Evolutionary conservation across 257 asterid genomes (phyloP).

Genomic region (Jacaranda copaia): DNA sequence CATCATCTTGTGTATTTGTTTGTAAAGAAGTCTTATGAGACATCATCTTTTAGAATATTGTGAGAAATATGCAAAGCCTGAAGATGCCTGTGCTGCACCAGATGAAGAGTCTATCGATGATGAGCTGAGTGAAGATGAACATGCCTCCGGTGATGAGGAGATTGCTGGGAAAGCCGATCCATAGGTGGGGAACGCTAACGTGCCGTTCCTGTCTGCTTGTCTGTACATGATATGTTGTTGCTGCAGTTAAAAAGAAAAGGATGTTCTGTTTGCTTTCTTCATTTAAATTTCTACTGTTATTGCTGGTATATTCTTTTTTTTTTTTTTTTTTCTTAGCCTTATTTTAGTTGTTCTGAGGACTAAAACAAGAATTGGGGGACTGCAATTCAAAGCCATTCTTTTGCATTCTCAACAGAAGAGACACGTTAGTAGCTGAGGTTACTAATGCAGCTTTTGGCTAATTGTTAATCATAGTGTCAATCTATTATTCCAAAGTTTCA

Average conservation of each 20-base stretch:
- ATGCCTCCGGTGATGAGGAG: constrained; percentile 75
- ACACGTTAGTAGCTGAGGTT: no score
- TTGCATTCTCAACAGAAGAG: not conserved
- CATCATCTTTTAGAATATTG: constrained; percentile 60
- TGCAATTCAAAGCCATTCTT: not conserved
- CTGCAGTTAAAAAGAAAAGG: not conserved
- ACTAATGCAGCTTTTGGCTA: no score
- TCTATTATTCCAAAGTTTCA: no score
- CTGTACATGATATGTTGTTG: constrained; percentile 54
- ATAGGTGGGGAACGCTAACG: constrained; percentile 18
- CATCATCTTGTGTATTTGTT: no score
- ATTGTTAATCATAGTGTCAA: no score
- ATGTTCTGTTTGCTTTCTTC: not conserved
- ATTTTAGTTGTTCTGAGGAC: not conserved
- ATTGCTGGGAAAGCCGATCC: constrained; percentile 82
- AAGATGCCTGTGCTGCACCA: constrained; percentile 72
- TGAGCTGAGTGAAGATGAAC: constrained; percentile 75
- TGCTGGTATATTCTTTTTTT: not conserved
- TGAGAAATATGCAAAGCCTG: constrained; percentile 81
- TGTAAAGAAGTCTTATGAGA: not conserved
- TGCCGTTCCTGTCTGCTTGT: constrained; percentile 39
- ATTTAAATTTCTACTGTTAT: not conserved
- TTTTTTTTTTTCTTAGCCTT: not conserved
- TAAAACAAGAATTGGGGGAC: not conserved
- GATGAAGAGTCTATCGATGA: constrained; percentile 82